phyloP scores from a whole-genome alignment of 2,329 filamentous ascomycete species.

The Stromatinia cepivora region DNA sequence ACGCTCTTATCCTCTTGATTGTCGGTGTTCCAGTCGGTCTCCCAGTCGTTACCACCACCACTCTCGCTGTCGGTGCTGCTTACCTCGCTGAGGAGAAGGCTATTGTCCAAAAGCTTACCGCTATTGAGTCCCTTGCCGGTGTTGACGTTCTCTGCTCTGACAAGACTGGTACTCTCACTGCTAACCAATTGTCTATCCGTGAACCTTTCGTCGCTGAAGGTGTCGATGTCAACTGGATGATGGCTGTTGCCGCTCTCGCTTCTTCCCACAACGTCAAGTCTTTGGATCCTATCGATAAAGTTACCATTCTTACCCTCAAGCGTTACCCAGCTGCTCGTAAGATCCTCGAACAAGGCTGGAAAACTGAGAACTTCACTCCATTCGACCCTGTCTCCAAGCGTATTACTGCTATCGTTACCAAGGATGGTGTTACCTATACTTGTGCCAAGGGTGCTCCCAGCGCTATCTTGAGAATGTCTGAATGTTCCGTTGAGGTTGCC shows the following conservation, averaged over 20 bases:
- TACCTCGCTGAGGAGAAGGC: constrained; percentile 77
- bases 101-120: constrained; percentile 77
- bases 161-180: constrained; percentile 77
- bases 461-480: constrained; percentile 68
- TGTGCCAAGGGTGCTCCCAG: constrained; percentile 79
- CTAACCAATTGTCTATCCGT: constrained; percentile 73
- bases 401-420: constrained; percentile 68
- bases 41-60: constrained; percentile 76
- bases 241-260: constrained; percentile 74
- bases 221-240: constrained; percentile 81
- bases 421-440: constrained; percentile 68
- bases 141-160: constrained; percentile 79
- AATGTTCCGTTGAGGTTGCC: constrained; percentile 65
- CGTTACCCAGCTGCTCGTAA: constrained; percentile 76
- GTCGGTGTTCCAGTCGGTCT: constrained; percentile 80
- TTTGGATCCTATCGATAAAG: constrained; percentile 77
- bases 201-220: constrained; percentile 76
- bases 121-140: constrained; percentile 74
- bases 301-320: constrained; percentile 74
- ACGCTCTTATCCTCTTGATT: constrained; percentile 70
- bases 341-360: constrained; percentile 73
- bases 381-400: constrained; percentile 81
- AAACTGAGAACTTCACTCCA: constrained; percentile 73
- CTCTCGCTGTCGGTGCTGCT: constrained; percentile 73
- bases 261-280: constrained; percentile 79